Evolutionary conservation across 306 rosid genomes (phyloP), one percentile per base, ranked within the genome.

Genomic region (Cucurbita pepo): DNA sequence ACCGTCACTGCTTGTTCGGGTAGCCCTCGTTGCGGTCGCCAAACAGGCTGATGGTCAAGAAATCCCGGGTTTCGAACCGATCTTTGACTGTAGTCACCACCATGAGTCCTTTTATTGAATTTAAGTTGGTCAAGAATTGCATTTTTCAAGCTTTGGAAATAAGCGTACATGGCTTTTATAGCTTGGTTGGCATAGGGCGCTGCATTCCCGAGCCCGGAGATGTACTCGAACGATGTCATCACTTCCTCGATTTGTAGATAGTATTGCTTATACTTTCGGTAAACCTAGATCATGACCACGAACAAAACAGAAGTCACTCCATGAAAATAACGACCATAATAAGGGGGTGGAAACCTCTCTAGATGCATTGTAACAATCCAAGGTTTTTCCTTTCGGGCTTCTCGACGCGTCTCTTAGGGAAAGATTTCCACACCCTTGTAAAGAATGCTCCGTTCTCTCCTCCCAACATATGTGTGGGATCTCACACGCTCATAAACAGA

Each of bases 21-120:
- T 52, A 92, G 91, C 18, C 98, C 98, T 69, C 98, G 75, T 61
- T 92, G 98, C 34, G 95, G 98, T 66, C 96, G 79, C 98, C 98
- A 92, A 25, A 86, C 90, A 21, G 96, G 92, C 75, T 88, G 95
- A 71, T 82, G 86, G 45, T 92, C 92, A 1, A 83, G 82, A 60
- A 84, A 84, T 16, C 87, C 92, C 1, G 89, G 13, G 76, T 41
- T 69, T 25, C 79, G 90, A 47, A 74, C 50, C 9, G 82, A 56
- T 66, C 87, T 75, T 50, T 89, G 94, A 73, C 79, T 13, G 58
- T 77, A 83, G 10, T 81, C 79, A 34, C 81, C 88, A 63, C 79
- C 88, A 63, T 65, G 84, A 72, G 74, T 84, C 75, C 84, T 83
- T 5, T 73, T 81, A 63, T 67, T 55, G 59, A 76, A 87, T 79